Evolutionary conservation across 768 basidiomycete genomes (phyloP), one percentile per base, ranked within the genome.

Genomic region (Boletus eberwhitei): DNA sequence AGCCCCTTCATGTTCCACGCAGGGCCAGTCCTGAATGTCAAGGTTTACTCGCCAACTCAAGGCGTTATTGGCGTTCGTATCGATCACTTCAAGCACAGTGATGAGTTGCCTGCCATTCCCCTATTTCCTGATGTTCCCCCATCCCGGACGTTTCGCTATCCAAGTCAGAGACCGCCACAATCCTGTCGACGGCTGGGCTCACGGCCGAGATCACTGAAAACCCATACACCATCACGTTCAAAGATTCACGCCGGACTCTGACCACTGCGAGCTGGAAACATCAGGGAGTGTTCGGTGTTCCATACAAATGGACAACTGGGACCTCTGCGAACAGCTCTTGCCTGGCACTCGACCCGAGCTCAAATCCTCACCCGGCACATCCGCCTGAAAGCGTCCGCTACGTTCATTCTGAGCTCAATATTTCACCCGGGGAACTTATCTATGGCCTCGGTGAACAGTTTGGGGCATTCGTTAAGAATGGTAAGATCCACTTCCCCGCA

Each of bases 401-500:
- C 61, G 68, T 81, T 42, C 79, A 60, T n/a, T 61, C 82, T 47
- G 86, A 80, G 75, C 74, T 90, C 31, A 83, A 81, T 54, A 70
- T 86, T 8, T 81, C 82, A 24, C 86, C 86, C 0, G 87, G 85
- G 19, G 87, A 88, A 69, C 77, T 83, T 40, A 76, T 90, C 21
- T 89, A 88, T 63, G 87, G 87, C 5, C 74, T 88, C 14, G 88
- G 88, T 45, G 87, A 90, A 69, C 82, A 87, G 52, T 89, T 90
- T 65, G 83, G 84, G 3, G 76, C 86, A 9, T 84, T 90, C 55
- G 79, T 87, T 8, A 90, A 89, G 75, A 88, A 89, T 59, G 87
- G 87, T 79, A 70, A 54, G 78, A 61, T n/a, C 49, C 60, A 40
- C 34, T 59, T 59, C 53, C 61, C 21, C 61, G 64, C 13, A 54